Base-by-base conservation (phyloP, 163 green algal species). In the Scenedesmus sp. region DNA sequence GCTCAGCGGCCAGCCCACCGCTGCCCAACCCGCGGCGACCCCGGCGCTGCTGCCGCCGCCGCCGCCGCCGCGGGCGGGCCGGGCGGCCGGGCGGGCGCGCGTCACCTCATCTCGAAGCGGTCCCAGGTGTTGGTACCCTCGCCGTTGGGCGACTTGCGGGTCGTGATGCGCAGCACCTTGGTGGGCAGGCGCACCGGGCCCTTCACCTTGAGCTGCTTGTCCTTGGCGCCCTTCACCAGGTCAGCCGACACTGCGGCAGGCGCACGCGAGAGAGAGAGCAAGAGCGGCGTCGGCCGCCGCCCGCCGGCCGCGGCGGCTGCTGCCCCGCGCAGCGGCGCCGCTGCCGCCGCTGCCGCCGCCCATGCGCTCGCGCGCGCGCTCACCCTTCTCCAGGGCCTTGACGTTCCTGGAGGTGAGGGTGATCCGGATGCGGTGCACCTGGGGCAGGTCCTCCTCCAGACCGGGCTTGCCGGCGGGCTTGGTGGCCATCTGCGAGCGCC, bases 81-180 rank as follows among this genome's bases (percentile, higher is more conserved):
- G n/a, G n/a, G n/a, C n/a, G n/a, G n/a, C n/a, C n/a, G n/a, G n/a
- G n/a, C n/a, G n/a, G n/a, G n/a, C n/a, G n/a, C n/a, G 9, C 54
- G 67, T 85, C 60, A 93, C 89, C 93, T 87, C 91, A 98, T 93
- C 89, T 97, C 91, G 69, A 96, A 97, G 66, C 88, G 79, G 84
- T 99, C 96, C 84, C 86, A 99, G 63, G 96, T 99, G 92, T 99
- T 99, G 86, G 96, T 99, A 91, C 96, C 97, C 85, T 99, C 91
- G 90, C 97, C 97, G 85, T 91, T 98, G 47, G 97, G 97, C 4
- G 94, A 97, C 93, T 99, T 99, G 85, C 97, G 92, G 33, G 93
- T 98, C 79, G 95, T 99, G 88, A 99, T 96, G 76, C 88, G 89
- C 74, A 99, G 91, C 33, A 91, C 90, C 91, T 98, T 98, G 78